Conservation (phyloP, 805 yeast species). For the Candida wancherniae region DNA sequence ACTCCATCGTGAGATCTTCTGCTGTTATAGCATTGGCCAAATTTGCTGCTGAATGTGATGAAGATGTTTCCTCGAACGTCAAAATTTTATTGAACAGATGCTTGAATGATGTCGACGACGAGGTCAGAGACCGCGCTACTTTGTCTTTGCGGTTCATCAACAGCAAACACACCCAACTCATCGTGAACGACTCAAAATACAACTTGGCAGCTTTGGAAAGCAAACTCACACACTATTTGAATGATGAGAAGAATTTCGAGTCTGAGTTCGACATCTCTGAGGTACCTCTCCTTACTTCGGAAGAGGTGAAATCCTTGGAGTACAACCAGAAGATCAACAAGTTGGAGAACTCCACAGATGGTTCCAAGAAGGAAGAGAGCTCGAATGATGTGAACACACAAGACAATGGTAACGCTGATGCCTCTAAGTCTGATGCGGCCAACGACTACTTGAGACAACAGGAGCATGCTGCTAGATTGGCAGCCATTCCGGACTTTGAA, state of each 20-base stretch:
- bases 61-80: constrained; percentile 61
- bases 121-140: constrained; percentile 96
- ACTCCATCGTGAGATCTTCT: constrained; percentile 90
- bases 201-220: constrained; percentile 76
- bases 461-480: constrained; percentile 64
- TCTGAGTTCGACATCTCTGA: constrained; percentile 66
- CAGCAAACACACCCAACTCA: constrained; percentile 36
- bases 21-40: constrained; percentile 91
- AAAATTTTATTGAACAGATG: constrained; percentile 75
- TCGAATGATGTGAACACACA: constrained; percentile 10
- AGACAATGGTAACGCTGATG: constrained; percentile 10
- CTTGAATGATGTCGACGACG: constrained; percentile 86
- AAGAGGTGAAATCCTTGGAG: constrained; percentile 63
- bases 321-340: constrained; percentile 47
- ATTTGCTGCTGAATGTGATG: constrained; percentile 77
- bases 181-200: constrained; percentile 64
- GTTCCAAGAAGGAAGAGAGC: constrained; percentile 12
- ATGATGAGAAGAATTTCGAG: constrained; percentile 43
- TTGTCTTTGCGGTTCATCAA: constrained; percentile 66
- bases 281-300: constrained; percentile 63
- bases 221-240: constrained; percentile 68
- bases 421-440: constrained; percentile 22
- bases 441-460: constrained; percentile 45
- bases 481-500: constrained; percentile 67
- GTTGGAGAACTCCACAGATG: constrained; percentile 27